Evolutionary conservation across 2,329 filamentous ascomycete species (phyloP).

Genomic region (Penicillium sp.): DNA sequence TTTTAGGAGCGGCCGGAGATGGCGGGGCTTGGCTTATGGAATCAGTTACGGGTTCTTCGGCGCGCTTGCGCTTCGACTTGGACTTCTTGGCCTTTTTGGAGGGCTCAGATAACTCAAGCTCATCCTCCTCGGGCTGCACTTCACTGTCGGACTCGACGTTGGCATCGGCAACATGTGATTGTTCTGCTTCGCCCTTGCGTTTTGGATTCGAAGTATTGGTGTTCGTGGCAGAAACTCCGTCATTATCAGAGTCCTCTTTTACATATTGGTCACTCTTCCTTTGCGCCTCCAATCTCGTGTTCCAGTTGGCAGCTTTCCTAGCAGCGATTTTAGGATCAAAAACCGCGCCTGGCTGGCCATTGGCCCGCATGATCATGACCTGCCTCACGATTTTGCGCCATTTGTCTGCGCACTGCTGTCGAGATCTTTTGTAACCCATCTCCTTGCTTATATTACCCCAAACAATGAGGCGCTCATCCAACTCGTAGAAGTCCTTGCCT

Average conservation of each 20-base stretch:
- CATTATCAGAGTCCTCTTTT: conserved; percentile 18
- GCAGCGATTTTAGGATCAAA: conserved; percentile 20
- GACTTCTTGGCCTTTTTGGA: not conserved
- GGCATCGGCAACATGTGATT: not conserved
- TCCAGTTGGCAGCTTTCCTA: conserved; percentile 7
- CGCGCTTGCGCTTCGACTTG: not conserved
- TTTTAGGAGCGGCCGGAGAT: not conserved
- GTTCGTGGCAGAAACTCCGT: not conserved
- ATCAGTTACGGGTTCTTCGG: not conserved
- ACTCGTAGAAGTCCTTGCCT: conserved; percentile 39
- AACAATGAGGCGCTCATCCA: conserved; percentile 32
- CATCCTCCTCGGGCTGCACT: not conserved
- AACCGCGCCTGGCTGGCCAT: conserved; percentile 25
- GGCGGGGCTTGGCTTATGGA: not conserved
- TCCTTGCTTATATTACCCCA: conserved; percentile 36
- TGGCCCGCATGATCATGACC: conserved; percentile 22
- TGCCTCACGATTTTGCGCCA: conserved; percentile 36
- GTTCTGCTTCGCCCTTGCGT: not conserved
- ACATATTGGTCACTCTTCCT: conserved; percentile 19
- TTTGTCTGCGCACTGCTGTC: conserved; percentile 42
- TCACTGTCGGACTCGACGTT: not conserved
- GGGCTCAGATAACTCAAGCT: not conserved
- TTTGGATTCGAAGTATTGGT: not conserved
- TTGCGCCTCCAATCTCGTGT: conserved; percentile 6
- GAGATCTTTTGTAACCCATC: conserved; percentile 33